Conservation (phyloP, 2,329 filamentous ascomycete genomes). For the Alternaria conjuncta region DNA sequence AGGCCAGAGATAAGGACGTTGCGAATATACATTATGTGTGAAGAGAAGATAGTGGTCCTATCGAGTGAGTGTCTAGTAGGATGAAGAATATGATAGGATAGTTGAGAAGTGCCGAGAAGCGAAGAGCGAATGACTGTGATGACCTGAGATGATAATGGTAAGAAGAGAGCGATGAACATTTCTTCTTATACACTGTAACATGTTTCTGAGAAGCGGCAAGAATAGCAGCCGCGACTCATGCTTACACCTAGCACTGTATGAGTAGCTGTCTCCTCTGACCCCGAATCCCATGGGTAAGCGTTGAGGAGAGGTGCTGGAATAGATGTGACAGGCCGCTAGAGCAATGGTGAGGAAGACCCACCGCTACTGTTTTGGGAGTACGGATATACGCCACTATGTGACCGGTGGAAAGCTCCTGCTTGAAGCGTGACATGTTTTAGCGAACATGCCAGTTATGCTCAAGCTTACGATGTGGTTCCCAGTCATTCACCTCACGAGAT, state of each 20-base stretch:
- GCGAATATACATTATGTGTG: constrained; percentile 45
- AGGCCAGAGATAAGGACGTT: constrained; percentile 33
- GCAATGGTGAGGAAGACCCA: constrained; percentile 24
- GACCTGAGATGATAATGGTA: constrained; percentile 10
- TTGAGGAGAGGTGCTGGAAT: constrained; percentile 12
- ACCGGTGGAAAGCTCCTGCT: constrained; percentile 16
- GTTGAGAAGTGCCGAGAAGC: constrained; percentile 1
- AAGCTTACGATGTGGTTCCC: not conserved
- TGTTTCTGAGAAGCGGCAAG: constrained; percentile 8
- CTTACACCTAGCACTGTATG: constrained; percentile 1
- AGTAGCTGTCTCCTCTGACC: constrained; percentile 13
- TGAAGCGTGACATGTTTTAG: constrained; percentile 21
- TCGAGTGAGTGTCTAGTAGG: constrained; percentile 12
- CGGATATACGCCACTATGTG: constrained; percentile 17
- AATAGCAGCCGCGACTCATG: constrained; percentile 23
- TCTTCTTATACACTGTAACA: constrained; percentile 30
- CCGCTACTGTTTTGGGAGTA: constrained; percentile 21
- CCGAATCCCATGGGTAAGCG: constrained; percentile 14
- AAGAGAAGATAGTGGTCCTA: not conserved
- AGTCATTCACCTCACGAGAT: not conserved
- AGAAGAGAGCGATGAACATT: constrained; percentile 1
- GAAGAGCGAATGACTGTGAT: constrained; percentile 18
- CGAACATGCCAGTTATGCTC: constrained; percentile 17
- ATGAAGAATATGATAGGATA: constrained; percentile 1
- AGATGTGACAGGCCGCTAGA: constrained; percentile 20